Evolutionary conservation across 331 rosid genomes (phyloP), one percentile per base, ranked within the genome.

Genomic region (Malus hybrid): DNA sequence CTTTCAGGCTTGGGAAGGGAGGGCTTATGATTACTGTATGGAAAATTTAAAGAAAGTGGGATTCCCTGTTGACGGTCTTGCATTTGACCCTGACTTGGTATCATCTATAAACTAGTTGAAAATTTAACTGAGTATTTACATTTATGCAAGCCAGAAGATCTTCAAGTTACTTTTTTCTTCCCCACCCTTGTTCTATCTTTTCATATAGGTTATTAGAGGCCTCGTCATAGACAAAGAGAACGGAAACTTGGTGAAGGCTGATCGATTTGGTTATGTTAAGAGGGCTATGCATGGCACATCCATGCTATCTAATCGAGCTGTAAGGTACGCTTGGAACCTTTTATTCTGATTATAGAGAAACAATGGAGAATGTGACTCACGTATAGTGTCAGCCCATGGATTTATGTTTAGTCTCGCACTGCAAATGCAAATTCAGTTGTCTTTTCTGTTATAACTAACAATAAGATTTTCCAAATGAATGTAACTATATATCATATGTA

Each of bases 1-100:
- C 67, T 79, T 82, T 33, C 83, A 93, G 97, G 98, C 98, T 80
- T 94, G 98, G 97, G 98, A 94, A 88, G 98, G 98, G 61, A 85
- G 90, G 67, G 98, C 98, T 65, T 94, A 94, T 69, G 98, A 94
- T 82, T 94, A 94, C 82, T 94, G 98, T 80, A 78, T 94, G 98
- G 96, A 90, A 54, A 94, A 94, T 80, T 89, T 94, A 55, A 88
- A 55, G 88, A 90, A 86, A 76, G 83, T 91, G 86, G 98, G 98
- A 68, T 94, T 80, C 84, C 98, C 97, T 10, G 98, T 94, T 54
- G 88, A 88, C 64, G 97, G 96, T 73, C 98, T 94, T 74, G 80
- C 90, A 42, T 94, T 94, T 68, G 98, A 94, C 81, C 98, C 98
- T 36, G 87, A 90, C 71, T 85, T 94, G 97, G 98, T 94, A 87